These are phyloP conservation scores for Leishmania aethiopica DNA, from an alignment of 208 protist species.

Conservation along the genomic window DNA sequence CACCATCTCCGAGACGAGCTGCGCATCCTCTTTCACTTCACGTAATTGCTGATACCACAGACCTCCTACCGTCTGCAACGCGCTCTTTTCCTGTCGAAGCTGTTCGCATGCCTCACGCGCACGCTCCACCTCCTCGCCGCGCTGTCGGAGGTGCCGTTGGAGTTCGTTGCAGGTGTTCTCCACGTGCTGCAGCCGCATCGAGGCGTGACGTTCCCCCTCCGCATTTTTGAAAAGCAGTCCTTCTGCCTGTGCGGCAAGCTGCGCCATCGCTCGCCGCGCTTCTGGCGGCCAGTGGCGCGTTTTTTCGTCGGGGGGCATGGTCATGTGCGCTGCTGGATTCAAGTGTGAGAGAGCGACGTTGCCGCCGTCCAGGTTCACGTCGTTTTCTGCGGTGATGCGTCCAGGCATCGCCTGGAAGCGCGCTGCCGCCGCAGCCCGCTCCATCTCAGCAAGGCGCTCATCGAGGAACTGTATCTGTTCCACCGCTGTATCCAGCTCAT, in stretches of 20 bases:
- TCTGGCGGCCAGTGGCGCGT: slow-evolving; percentile 49
- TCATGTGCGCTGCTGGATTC: neutral
- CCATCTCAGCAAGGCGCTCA: slow-evolving; percentile 69
- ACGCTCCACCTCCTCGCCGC: slow-evolving; percentile 31
- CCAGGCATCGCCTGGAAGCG: slow-evolving; percentile 35
- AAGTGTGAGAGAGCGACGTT: neutral
- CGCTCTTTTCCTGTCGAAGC: slow-evolving; percentile 42
- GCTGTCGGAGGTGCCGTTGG: slow-evolving; percentile 31
- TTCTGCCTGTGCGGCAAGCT: slow-evolving; percentile 53
- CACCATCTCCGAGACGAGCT: slow-evolving; percentile 71
- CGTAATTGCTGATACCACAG: slow-evolving; percentile 54
- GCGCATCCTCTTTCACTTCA: slow-evolving; percentile 71
- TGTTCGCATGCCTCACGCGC: slow-evolving; percentile 40
- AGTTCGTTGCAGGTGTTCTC: slow-evolving; percentile 54
- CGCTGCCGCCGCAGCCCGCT: slow-evolving; percentile 45
- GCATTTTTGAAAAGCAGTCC: slow-evolving; percentile 52
- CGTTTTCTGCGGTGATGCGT: slow-evolving; percentile 8
- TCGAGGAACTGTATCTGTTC: slow-evolving; percentile 81
- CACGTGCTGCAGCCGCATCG: slow-evolving; percentile 49
- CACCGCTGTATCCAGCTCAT: slow-evolving; percentile 69
- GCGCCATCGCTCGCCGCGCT: slow-evolving; percentile 48
- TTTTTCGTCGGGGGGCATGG: slow-evolving; percentile 29
- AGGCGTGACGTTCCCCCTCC: slow-evolving; percentile 49
- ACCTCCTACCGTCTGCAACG: slow-evolving; percentile 30
- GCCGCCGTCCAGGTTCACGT: neutral